These are phyloP conservation scores for Phytophthora capsici DNA, from an alignment of 352 stramenopile species.

Conservation along the genomic window DNA sequence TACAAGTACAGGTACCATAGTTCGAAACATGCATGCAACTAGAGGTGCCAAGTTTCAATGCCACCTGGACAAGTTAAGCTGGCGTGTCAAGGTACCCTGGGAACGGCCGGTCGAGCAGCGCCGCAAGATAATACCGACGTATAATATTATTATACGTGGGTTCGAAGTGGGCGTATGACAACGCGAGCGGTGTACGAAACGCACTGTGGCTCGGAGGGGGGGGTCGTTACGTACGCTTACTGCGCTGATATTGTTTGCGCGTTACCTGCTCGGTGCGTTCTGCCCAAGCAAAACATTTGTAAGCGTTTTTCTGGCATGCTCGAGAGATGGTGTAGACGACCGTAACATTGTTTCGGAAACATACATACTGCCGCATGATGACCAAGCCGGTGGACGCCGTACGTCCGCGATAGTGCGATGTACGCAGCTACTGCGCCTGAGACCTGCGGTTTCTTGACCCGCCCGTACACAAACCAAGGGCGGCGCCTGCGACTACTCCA, in stretches of 20 bases:
- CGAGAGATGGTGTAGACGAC: background rate
- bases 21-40: too few relatives aligned
- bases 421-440: slow-evolving; percentile 4
- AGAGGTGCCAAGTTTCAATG: too few relatives aligned
- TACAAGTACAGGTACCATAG: too few relatives aligned
- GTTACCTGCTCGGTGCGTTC: slow-evolving; percentile 1
- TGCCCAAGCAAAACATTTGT: slow-evolving; percentile 19
- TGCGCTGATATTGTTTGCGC: slow-evolving; percentile 22
- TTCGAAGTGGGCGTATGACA: slow-evolving; percentile 3
- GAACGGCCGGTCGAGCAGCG: background rate
- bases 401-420: slow-evolving; percentile 25
- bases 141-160: too few relatives aligned
- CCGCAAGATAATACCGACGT: slow-evolving; percentile 14
- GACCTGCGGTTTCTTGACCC: slow-evolving; percentile 4
- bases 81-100: slow-evolving; percentile 8
- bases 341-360: too few relatives aligned
- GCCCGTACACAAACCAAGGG: slow-evolving; percentile 31
- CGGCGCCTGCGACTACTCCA: slow-evolving; percentile 10
- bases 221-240: background rate
- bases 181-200: too few relatives aligned
- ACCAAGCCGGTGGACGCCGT: slow-evolving; percentile 23
- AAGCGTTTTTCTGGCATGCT: slow-evolving; percentile 21
- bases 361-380: slow-evolving; percentile 29
- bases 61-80: slow-evolving; percentile 31
- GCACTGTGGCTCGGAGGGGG: too few relatives aligned